Evolutionary conservation across 805 yeast species (phyloP).

Genomic region (Metschnikowia cubensis): DNA sequence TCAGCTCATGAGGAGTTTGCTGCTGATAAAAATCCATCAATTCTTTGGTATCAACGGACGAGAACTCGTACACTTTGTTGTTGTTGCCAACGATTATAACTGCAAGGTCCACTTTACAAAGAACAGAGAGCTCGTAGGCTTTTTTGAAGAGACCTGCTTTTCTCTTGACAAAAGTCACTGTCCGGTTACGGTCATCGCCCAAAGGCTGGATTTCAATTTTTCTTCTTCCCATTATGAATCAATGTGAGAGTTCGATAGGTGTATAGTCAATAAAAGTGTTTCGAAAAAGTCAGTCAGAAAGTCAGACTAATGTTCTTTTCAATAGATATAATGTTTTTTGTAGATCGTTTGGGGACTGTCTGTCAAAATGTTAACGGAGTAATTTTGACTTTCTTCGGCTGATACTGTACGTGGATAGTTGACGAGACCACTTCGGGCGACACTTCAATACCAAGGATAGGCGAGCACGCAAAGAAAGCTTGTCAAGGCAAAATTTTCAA

Average conservation of each 20-base stretch:
- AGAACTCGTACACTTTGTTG: constrained; percentile 79
- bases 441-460: no score
- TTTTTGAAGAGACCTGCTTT: constrained; percentile 91
- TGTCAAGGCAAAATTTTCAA: no score
- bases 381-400: neutral
- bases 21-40: constrained; percentile 23
- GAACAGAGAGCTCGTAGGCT: constrained; percentile 80
- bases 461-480: no score
- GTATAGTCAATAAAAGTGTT: no score
- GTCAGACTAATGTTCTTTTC: no score
- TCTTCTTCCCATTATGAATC: constrained; percentile 80
- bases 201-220: constrained; percentile 92
- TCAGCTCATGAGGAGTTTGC: constrained; percentile 49
- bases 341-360: no score
- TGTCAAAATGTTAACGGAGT: no score
- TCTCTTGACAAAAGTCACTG: constrained; percentile 86
- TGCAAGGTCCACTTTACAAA: constrained; percentile 91
- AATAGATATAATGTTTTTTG: no score
- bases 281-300: no score
- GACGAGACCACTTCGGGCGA: neutral
- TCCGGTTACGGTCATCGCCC: constrained; percentile 79
- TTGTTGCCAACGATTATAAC: constrained; percentile 82
- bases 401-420: neutral
- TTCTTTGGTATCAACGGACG: constrained; percentile 57
- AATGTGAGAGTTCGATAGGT: no score